Evolutionary conservation across 2,329 filamentous ascomycete species (phyloP).

Genomic region (Torrubiellomyces zombiae): DNA sequence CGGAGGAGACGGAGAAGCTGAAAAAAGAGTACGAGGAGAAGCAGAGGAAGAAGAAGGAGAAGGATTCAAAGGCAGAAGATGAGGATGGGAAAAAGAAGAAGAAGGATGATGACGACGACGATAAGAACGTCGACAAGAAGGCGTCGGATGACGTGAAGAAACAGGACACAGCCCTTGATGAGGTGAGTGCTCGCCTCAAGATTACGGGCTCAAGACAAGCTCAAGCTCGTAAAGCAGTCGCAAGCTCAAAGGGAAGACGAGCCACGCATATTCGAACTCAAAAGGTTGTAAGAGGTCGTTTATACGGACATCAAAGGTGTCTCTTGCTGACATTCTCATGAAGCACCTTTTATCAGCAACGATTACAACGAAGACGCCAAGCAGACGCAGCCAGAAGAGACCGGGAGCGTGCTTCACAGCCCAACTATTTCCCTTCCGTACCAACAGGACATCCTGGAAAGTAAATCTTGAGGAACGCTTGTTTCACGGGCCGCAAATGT

Average conservation of each 20-base stretch:
- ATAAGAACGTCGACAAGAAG: constrained; percentile 9
- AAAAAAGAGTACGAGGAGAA: constrained; percentile 68
- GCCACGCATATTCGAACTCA: constrained; percentile 67
- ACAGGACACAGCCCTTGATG: constrained; percentile 8
- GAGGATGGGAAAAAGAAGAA: constrained; percentile 21
- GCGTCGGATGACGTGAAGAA: constrained; percentile 15
- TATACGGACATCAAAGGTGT: neutral
- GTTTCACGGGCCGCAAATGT: too few relatives aligned
- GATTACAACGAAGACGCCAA: constrained; percentile 52
- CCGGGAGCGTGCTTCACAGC: constrained; percentile 62
- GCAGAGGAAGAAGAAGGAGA: constrained; percentile 50
- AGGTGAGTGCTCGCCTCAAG: constrained; percentile 4
- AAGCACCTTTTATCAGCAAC: constrained; percentile 74
- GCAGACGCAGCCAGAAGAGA: constrained; percentile 50
- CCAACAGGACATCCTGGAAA: constrained; percentile 42
- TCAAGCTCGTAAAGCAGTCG: too few relatives aligned
- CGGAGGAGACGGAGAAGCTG: constrained; percentile 45
- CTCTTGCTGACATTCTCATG: neutral
- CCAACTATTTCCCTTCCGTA: constrained; percentile 69
- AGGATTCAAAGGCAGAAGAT: constrained; percentile 40
- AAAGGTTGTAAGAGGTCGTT: constrained; percentile 50
- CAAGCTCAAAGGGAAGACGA: too few relatives aligned
- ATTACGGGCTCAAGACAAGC: too few relatives aligned
- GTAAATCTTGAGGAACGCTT: too few relatives aligned
- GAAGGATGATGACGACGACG: constrained; percentile 14